Evolutionary conservation across 2,329 filamentous ascomycete genomes (phyloP).

Genomic region (Phyllachora maydis): DNA sequence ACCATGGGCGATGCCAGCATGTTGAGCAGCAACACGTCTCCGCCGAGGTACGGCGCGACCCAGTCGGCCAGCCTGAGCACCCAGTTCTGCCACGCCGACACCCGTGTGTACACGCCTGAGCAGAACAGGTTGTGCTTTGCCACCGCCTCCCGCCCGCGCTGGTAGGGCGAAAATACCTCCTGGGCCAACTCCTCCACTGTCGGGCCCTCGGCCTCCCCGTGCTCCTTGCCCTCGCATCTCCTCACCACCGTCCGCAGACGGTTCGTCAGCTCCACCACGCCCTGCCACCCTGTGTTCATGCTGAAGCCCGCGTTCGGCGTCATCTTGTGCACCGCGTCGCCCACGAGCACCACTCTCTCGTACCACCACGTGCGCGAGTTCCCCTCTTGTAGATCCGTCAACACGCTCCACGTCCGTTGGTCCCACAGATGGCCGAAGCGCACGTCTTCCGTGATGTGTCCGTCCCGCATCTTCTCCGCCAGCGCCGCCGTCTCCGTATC

Average conservation of each 20-base stretch:
- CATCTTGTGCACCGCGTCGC: constrained; percentile 7
- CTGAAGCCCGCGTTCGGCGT: constrained; percentile 6
- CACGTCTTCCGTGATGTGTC: constrained; percentile 3
- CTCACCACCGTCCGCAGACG: constrained; percentile 3
- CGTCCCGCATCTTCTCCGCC: constrained; percentile 2
- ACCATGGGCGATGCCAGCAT: not conserved
- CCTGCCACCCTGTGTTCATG: constrained; percentile 7
- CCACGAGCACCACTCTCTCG: constrained; percentile 6
- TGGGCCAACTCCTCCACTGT: constrained; percentile 3
- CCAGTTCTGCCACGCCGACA: constrained; percentile 5
- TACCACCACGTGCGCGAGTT: constrained; percentile 4
- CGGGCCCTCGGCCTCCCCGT: constrained; percentile 1
- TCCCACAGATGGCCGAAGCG: constrained; percentile 5
- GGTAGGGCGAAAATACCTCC: constrained; percentile 5
- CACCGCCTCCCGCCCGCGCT: constrained; percentile 3
- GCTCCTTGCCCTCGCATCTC: no score
- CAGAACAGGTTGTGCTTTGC: constrained; percentile 2
- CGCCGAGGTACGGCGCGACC: not conserved
- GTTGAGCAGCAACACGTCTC: not conserved
- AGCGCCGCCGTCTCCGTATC: constrained; percentile 4
- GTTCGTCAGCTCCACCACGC: constrained; percentile 5
- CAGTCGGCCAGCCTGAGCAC: constrained; percentile 3
- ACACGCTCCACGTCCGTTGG: constrained; percentile 1
- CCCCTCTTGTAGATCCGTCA: constrained; percentile 6
- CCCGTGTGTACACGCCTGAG: constrained; percentile 3